These are phyloP conservation scores for Avena insularis DNA, from an alignment of 176 grass and related monocot species.

Conservation along the genomic window DNA sequence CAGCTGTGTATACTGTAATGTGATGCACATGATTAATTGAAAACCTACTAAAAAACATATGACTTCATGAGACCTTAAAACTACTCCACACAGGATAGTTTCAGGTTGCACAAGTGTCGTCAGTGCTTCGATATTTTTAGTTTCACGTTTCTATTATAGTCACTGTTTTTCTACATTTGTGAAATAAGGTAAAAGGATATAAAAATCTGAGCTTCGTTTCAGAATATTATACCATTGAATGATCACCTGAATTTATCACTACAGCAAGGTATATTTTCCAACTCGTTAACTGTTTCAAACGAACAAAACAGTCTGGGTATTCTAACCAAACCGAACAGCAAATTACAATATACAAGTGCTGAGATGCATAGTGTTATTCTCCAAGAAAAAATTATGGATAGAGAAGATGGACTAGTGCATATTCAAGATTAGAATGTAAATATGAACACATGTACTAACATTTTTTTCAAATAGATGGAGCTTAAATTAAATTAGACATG, in stretches of 20 bases:
- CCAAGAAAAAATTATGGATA: background rate
- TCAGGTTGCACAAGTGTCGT: conserved; percentile 23
- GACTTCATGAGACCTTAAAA: conserved; percentile 14
- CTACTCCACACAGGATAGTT: conserved; percentile 2
- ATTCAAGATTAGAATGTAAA: background rate
- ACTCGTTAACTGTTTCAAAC: background rate
- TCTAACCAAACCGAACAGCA: conserved; percentile 10
- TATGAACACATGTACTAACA: background rate
- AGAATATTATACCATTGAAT: conserved; percentile 25
- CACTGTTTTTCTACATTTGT: background rate
- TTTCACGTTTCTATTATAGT: background rate
- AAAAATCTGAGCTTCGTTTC: background rate
- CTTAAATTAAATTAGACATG: conserved; percentile 27
- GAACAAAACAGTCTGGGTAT: conserved; percentile 6
- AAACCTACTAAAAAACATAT: conserved; percentile 18
- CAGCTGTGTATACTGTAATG: background rate
- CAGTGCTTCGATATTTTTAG: background rate
- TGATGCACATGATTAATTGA: conserved; percentile 5
- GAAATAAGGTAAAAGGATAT: background rate
- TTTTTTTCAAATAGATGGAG: background rate
- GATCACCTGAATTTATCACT: background rate
- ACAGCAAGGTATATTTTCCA: background rate
- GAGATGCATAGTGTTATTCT: background rate
- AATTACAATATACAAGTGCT: conserved; percentile 20
- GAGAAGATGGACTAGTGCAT: conserved; percentile 1